Evolutionary conservation across 768 basidiomycete species (phyloP).

Genomic region (Amanita pseudoporphyria): DNA sequence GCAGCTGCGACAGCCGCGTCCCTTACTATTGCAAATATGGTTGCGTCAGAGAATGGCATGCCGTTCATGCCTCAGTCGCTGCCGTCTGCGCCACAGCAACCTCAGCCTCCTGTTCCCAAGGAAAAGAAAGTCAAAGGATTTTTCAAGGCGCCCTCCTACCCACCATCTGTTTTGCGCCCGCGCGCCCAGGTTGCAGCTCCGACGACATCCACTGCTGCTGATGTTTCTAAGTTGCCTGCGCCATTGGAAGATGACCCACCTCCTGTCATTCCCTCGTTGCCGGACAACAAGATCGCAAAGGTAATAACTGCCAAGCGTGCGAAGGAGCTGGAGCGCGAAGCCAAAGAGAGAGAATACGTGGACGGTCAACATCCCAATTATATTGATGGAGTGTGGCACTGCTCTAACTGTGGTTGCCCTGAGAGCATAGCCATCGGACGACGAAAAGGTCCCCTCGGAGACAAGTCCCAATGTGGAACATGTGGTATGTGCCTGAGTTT

Average conservation of each 20-base stretch:
- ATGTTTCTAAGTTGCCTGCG: constrained; percentile 46
- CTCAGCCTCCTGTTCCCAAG: constrained; percentile 14
- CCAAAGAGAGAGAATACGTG: constrained; percentile 76
- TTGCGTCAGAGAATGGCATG: constrained; percentile 83
- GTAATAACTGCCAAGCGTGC: constrained; percentile 48
- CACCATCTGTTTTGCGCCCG: constrained; percentile 42
- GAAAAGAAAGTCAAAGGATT: constrained; percentile 37
- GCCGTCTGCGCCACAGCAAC: constrained; percentile 25
- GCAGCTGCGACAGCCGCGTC: constrained; percentile 84
- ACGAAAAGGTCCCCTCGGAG: constrained; percentile 83
- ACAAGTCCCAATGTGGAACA: constrained; percentile 85
- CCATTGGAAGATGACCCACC: constrained; percentile 51
- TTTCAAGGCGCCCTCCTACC: constrained; percentile 63
- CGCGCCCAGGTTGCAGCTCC: constrained; percentile 52
- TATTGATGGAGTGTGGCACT: constrained; percentile 88
- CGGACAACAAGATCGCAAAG: constrained; percentile 39
- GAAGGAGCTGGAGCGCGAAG: constrained; percentile 72
- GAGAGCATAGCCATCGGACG: constrained; percentile 78
- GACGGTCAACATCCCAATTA: constrained; percentile 76
- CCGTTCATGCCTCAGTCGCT: constrained; percentile 39
- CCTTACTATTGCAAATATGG: constrained; percentile 83
- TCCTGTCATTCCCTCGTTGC: constrained; percentile 19
- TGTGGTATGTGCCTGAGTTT: constrained; percentile 81
- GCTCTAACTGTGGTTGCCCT: constrained; percentile 90
- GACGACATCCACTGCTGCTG: constrained; percentile 60